Evolutionary conservation across 2,329 filamentous ascomycete genomes (phyloP).

Genomic region (Xylaria sp.): DNA sequence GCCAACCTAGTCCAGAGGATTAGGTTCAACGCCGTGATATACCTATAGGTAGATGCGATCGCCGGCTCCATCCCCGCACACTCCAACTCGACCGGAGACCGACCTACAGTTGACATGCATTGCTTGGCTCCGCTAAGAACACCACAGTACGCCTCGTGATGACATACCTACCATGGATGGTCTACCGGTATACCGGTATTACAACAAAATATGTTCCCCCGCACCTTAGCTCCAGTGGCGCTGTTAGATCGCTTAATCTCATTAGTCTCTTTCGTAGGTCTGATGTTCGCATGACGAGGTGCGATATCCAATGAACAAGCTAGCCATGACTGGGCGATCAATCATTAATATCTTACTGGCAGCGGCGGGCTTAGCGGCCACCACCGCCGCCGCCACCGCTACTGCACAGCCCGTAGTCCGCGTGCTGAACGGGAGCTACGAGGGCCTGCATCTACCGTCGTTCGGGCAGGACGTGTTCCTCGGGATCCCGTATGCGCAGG

Average conservation of each 20-base stretch:
- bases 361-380: background rate
- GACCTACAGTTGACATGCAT: slow-evolving; percentile 22
- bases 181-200: background rate
- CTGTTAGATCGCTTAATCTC: background rate
- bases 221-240: slow-evolving; percentile 4
- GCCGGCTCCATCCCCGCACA: slow-evolving; percentile 12
- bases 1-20: background rate
- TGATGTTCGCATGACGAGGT: background rate
- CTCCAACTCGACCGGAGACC: slow-evolving; percentile 13
- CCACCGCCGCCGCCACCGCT: background rate
- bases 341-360: background rate
- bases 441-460: slow-evolving; percentile 47
- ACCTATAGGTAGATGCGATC: slow-evolving; percentile 1
- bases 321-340: slow-evolving; percentile 3
- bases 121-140: slow-evolving; percentile 15
- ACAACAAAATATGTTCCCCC: slow-evolving; percentile 10
- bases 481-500: slow-evolving; percentile 54
- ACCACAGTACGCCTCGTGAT: slow-evolving; percentile 13
- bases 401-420: slow-evolving; percentile 41
- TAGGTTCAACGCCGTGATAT: background rate
- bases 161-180: background rate
- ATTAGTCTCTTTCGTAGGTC: background rate
- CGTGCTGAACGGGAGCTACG: slow-evolving; percentile 52
- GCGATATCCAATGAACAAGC: background rate
- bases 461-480: slow-evolving; percentile 58